Conservation (phyloP, 768 basidiomycete species). For the Agrocybe praecox region DNA sequence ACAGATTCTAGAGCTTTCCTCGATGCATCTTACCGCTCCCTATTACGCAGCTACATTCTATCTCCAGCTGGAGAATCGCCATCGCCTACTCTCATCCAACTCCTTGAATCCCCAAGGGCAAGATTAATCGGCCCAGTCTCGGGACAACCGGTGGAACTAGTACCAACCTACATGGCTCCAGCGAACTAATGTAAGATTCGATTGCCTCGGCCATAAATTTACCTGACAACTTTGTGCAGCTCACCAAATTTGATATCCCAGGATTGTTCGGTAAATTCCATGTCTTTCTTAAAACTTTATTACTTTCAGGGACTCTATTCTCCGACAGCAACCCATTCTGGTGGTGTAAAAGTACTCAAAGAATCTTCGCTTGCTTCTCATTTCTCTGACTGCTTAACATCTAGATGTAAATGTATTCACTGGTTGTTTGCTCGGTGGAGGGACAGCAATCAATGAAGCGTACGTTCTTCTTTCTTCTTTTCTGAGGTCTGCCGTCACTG, state of each 20-base stretch:
- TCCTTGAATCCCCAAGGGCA: constrained; percentile 71
- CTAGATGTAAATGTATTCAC: constrained; percentile 62
- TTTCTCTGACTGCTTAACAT: not conserved
- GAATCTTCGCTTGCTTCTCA: too few relatives aligned
- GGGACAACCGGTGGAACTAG: constrained; percentile 58
- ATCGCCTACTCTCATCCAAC: constrained; percentile 46
- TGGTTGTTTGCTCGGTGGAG: constrained; percentile 66
- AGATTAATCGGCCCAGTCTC: constrained; percentile 66
- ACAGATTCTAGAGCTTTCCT: constrained; percentile 78
- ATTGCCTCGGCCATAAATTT: too few relatives aligned
- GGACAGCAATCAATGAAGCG: constrained; percentile 67
- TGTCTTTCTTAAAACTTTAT: not conserved
- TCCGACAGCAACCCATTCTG: constrained; percentile 56
- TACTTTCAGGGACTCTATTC: constrained; percentile 58
- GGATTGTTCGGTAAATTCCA: constrained; percentile 48
- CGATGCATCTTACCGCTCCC: constrained; percentile 72
- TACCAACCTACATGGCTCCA: constrained; percentile 54
- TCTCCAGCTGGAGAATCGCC: constrained; percentile 48
- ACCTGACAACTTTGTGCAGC: constrained; percentile 29
- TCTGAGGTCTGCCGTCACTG: too few relatives aligned
- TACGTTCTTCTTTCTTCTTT: constrained; percentile 30
- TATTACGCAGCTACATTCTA: constrained; percentile 73
- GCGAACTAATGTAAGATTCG: constrained; percentile 39
- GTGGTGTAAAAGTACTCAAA: constrained; percentile 59
- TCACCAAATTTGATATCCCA: constrained; percentile 68